phyloP scores from a whole-genome alignment of 148 eudicot genomes.

The Gaultheria prostrata region DNA sequence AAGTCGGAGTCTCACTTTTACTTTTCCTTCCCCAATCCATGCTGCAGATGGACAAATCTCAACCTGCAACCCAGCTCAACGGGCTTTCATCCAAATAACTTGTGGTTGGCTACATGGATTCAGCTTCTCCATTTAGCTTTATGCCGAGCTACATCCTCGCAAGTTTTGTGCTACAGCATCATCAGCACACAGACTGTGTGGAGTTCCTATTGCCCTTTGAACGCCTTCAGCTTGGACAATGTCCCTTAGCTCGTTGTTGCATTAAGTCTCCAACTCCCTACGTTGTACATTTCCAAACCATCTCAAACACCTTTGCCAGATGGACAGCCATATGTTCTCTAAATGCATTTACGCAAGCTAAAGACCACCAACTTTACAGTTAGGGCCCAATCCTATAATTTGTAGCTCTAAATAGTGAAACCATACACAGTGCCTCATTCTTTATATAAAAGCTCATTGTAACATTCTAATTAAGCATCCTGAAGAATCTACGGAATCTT shows the following conservation, averaged over 20 bases:
- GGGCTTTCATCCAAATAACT: not conserved
- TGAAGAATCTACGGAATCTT: not conserved
- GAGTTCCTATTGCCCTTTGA: not conserved
- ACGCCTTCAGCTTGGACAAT: not conserved
- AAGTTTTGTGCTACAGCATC: not conserved
- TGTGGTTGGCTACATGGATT: not conserved
- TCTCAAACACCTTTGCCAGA: not conserved
- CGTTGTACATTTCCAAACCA: not conserved
- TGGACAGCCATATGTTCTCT: not conserved
- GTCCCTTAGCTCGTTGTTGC: not conserved
- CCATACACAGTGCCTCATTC: not conserved
- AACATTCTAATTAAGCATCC: not conserved
- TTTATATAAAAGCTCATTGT: not conserved
- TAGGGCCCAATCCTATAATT: not conserved
- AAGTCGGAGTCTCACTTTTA: not conserved
- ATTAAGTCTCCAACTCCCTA: not conserved
- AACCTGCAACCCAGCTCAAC: not conserved
- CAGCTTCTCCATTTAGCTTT: not conserved
- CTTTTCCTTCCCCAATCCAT: not conserved
- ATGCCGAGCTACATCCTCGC: not conserved
- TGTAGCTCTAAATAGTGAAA: not conserved
- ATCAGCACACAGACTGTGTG: not conserved
- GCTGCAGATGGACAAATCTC: not conserved
- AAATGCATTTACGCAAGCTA: not conserved
- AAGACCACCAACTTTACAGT: not conserved